A percentile compares a stretch with the other conserved stretches of the same genome.
Evolutionary conservation across 441 rosid species (phyloP).

Genomic region (Croton setiger): DNA sequence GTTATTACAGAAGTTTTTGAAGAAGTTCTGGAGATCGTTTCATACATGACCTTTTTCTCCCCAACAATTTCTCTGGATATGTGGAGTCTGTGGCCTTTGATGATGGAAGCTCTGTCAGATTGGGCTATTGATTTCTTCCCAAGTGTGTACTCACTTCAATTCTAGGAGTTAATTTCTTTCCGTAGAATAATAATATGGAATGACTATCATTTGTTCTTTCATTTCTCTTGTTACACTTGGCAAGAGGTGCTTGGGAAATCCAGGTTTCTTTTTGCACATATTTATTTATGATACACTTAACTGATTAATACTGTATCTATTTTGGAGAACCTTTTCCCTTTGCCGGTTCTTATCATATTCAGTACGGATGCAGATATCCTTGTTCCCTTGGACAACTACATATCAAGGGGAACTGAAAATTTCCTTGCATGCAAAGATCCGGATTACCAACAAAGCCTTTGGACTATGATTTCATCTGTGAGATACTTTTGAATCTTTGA

Average conservation of each 20-base stretch:
- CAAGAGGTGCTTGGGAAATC: background rate
- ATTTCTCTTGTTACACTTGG: background rate
- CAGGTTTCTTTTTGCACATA: background rate
- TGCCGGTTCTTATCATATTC: conserved; percentile 21
- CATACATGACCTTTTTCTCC: conserved; percentile 89
- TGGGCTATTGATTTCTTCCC: conserved; percentile 99
- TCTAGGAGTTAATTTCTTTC: background rate
- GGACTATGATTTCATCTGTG: conserved; percentile 85
- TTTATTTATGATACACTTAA: background rate
- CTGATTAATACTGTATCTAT: background rate
- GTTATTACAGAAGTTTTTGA: conserved; percentile 86
- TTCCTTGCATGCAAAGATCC: conserved; percentile 87
- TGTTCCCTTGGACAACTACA: conserved; percentile 91
- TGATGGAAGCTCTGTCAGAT: conserved; percentile 87
- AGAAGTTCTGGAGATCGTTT: conserved; percentile 96
- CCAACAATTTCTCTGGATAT: conserved; percentile 93
- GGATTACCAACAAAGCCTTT: conserved; percentile 93
- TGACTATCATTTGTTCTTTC: background rate
- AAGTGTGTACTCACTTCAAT: conserved; percentile 46
- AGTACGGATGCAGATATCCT: conserved; percentile 60
- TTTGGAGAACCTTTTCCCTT: background rate
- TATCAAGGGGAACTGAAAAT: conserved; percentile 85
- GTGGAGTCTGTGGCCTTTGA: conserved; percentile 98
- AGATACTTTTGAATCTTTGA: conserved; percentile 27
- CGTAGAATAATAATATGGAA: background rate